Conservation (phyloP, 495 filamentous ascomycete genomes). For the Xylaria sp. region DNA sequence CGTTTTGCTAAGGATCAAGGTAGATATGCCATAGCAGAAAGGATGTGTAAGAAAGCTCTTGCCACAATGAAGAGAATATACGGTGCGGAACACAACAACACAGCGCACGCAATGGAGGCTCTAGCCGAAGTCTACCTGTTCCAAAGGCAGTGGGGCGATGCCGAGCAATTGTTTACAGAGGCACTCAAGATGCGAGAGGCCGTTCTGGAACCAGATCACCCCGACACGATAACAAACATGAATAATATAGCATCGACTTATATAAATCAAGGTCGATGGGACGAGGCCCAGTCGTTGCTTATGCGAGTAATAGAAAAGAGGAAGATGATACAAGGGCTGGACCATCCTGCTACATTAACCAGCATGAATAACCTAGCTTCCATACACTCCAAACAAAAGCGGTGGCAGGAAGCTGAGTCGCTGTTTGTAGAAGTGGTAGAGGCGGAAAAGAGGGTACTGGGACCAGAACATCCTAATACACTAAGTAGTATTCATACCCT, state of each 20-base stretch:
- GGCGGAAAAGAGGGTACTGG: neutral
- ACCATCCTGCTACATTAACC: neutral
- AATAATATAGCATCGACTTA: neutral
- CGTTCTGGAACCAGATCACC: neutral
- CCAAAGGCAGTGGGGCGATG: conserved; percentile 18
- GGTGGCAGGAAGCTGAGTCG: neutral
- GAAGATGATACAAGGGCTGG: neutral
- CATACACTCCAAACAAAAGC: neutral
- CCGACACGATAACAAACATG: neutral
- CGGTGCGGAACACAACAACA: neutral
- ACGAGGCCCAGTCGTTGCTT: neutral
- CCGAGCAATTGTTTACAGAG: conserved; percentile 8
- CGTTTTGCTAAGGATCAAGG: conserved; percentile 5
- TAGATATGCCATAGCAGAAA: conserved; percentile 14
- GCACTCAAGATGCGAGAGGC: neutral
- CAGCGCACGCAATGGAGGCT: neutral
- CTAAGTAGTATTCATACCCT: neutral
- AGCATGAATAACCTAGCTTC: neutral
- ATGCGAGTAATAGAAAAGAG: neutral
- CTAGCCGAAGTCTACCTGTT: neutral
- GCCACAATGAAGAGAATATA: neutral
- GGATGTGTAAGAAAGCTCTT: neutral
- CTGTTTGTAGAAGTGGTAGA: neutral
- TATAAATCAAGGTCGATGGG: neutral
- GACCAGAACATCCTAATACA: neutral